Base-by-base conservation (phyloP, 495 filamentous ascomycete genomes). In the Xylaria cubensis region DNA sequence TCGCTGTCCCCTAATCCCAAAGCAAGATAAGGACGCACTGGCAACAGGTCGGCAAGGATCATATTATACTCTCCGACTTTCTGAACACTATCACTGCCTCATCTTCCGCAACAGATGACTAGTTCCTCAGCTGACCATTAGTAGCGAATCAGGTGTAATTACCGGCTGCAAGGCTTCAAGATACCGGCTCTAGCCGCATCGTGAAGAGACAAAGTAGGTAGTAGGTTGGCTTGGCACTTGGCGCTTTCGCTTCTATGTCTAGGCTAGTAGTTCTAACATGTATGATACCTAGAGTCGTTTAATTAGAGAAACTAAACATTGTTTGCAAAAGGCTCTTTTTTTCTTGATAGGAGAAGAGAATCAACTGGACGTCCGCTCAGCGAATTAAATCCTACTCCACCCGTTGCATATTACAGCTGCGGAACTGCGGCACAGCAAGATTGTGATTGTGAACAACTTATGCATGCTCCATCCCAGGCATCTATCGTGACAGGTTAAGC, bases 151-250 rank as follows among this genome's bases (percentile, higher is more conserved):
- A 29, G 15, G 26, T 56, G 53, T 17, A 56, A 15, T 29, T 56
- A n/a, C 53, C 53, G 53, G 53, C 53, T 56, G 53, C 53, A 56
- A 32, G 53, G 53, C 53, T 29, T 26, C 9, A 56, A 15, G 26
- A 56, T 56, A 17, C 53, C 53, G 53, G 26, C 53, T 26, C 12
- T 56, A 56, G 53, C 53, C 29, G 24, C 53, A 56, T 56, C 53
- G 8, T 32, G 26, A 13, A 3, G 53, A 32, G 53, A 53, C 12
- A 7, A 50, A 50, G 46, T 8, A 50, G 17, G n/a, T 24, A 10
- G n/a, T 8, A 21, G n/a, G n/a, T n/a, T 12, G 24, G 9, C 50
- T 53, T 53, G 24, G 53, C 26, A 13, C 4, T 56, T 56, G 10
- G 21, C 50, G 6, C 36, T 39, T 39, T 39, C 36, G 36, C 1